Percentiles rank a stretch among this genome's conserved stretches.
Conservation (phyloP, 805 yeast genomes). For the Candida nanaspora region DNA sequence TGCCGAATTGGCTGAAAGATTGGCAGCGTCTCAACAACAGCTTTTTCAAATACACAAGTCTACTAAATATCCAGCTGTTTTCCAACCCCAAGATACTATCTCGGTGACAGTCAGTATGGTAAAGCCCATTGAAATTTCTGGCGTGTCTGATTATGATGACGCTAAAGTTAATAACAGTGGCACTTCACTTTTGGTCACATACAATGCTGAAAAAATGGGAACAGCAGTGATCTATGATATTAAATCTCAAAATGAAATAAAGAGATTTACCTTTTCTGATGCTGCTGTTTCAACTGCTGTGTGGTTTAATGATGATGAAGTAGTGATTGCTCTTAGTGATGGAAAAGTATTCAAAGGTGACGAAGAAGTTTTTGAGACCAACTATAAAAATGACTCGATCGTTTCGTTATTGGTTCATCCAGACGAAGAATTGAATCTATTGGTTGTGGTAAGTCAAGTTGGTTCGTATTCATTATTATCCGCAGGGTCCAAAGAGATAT, state of each 20-base stretch:
- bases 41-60: slow-evolving; percentile 15
- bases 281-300: too few species aligned
- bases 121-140: too few species aligned
- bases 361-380: not conserved
- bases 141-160: too few species aligned
- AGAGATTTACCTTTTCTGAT: too few species aligned
- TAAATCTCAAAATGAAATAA: too few species aligned
- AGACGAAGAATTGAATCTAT: not conserved
- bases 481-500: not conserved
- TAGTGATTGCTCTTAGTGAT: not conserved
- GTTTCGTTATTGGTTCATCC: not conserved
- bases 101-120: not conserved
- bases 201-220: too few species aligned
- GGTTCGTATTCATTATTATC: not conserved
- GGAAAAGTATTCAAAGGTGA: not conserved
- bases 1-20: slow-evolving; percentile 1
- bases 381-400: not conserved
- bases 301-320: too few species aligned
- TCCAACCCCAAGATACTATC: slow-evolving; percentile 6
- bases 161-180: too few species aligned
- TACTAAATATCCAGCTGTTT: not conserved
- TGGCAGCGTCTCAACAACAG: slow-evolving; percentile 11
- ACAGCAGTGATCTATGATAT: too few species aligned
- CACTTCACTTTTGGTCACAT: too few species aligned
- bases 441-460: not conserved